Evolutionary conservation across 768 basidiomycete species (phyloP), one percentile per base, ranked within the genome.

Genomic region (Suillus subaureus): DNA sequence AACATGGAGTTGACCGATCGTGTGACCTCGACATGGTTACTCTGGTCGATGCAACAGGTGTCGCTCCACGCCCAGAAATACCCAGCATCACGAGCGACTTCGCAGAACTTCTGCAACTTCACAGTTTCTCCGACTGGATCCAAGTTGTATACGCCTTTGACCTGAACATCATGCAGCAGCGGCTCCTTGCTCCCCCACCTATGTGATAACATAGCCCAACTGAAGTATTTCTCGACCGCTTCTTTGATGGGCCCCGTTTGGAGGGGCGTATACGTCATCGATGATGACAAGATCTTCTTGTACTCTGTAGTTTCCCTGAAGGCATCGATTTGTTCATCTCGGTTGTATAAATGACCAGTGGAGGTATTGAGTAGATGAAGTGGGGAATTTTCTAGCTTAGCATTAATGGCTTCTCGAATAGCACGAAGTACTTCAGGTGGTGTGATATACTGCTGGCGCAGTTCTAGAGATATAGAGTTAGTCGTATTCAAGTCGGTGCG

Each of bases 1-100:
- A 77, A 76, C 75, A 76, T 76, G 60, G 75, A 74, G 26, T 68
- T 65, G 61, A 76, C 72, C 28, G 75, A 73, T 55, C 75, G 70
- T 64, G 70, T 64, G 55, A 76, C 70, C 18, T 76, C 75, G 3
- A 70, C 62, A 45, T 72, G 75, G 23, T 74, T 76, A 60, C 47
- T 56, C 45, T 73, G 75, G 56, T 75, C 72, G 55, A 77, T 73
- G 49, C 74, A 75, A 8, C 69, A 73, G 0, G 75, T 75, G 18
- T 76, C 75, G 0, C 68, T 69, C 74, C 75, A 77, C 3, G 70
- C 75, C 67, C 71, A 75, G 9, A 64, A 65, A 63, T 68, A 70
- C 11, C 73, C 73, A 6, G 56, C 54, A 58, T 68, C 67, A 28
- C 70, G 66, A 6, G 73, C 71, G 3, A 61, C 45, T 9, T 62